A percentile compares a stretch with the other conserved stretches of the same genome.
phyloP scores from a whole-genome alignment of 2,329 filamentous ascomycete species.

The Penicillium freii region DNA sequence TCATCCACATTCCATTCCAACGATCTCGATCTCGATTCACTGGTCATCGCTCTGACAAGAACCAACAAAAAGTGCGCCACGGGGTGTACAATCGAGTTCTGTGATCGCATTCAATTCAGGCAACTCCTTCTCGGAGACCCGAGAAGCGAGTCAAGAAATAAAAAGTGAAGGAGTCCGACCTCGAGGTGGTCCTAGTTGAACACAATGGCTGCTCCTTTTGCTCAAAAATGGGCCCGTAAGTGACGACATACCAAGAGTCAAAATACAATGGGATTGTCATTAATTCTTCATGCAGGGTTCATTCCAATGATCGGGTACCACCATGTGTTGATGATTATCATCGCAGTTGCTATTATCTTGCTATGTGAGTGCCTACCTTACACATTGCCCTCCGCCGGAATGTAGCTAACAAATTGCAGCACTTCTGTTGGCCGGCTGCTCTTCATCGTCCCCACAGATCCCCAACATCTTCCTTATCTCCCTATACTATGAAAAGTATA shows the following conservation, averaged over 20 bases:
- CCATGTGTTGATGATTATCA: conserved; percentile 95
- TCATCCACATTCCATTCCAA: conserved; percentile 32
- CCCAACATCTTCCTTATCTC: conserved; percentile 96
- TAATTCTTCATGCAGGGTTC: conserved; percentile 45
- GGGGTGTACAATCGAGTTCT: conserved; percentile 3
- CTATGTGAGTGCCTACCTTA: conserved; percentile 67
- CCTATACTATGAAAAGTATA: conserved; percentile 91
- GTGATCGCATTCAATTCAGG: conserved; percentile 5
- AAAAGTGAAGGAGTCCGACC: conserved; percentile 14
- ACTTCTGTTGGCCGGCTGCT: conserved; percentile 89
- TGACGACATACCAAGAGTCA: background rate
- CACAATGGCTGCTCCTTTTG: conserved; percentile 34
- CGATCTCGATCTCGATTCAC: conserved; percentile 14
- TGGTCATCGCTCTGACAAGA: background rate
- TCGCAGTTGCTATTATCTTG: conserved; percentile 88
- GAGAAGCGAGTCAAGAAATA: conserved; percentile 38
- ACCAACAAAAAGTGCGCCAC: conserved; percentile 1
- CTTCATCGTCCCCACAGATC: conserved; percentile 91
- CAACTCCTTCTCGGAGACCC: conserved; percentile 42
- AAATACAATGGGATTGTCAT: background rate
- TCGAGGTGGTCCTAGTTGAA: conserved; percentile 8
- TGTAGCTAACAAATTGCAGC: conserved; percentile 54
- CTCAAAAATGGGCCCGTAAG: conserved; percentile 38
- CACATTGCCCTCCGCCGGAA: conserved; percentile 4
- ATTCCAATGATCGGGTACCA: conserved; percentile 66